Percentiles rank a stretch among this genome's conserved stretches.
These are phyloP conservation scores for Emmonsia crescens DNA, from an alignment of 2,329 filamentous ascomycete species.

Conservation along the genomic window DNA sequence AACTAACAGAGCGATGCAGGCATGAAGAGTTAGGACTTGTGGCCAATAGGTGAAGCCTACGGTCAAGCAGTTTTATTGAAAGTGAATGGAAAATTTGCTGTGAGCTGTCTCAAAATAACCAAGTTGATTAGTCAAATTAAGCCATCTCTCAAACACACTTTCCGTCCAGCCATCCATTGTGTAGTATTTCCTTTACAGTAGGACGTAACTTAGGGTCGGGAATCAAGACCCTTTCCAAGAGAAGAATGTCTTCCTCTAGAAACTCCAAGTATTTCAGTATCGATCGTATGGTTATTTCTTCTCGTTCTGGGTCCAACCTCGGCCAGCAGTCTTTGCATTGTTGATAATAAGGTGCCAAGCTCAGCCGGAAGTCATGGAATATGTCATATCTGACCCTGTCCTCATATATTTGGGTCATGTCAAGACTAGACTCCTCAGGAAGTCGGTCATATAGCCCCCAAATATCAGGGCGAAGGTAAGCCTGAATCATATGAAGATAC, in stretches of 20 bases:
- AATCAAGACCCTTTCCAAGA: conserved; percentile 4
- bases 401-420: conserved; percentile 1
- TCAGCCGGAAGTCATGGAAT: conserved; percentile 5
- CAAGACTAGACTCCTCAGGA: conserved; percentile 1
- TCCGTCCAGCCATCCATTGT: not conserved
- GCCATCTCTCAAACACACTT: not conserved
- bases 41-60: too few relatives aligned
- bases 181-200: conserved; percentile 1
- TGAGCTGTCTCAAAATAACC: too few relatives aligned
- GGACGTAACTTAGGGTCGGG: conserved; percentile 4
- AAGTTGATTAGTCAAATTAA: not conserved
- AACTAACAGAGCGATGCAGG: too few relatives aligned
- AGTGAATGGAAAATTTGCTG: too few relatives aligned
- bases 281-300: not conserved
- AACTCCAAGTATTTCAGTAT: conserved; percentile 2
- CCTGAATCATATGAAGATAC: conserved; percentile 9
- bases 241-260: conserved; percentile 3
- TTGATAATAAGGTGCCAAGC: conserved; percentile 2
- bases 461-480: conserved; percentile 6
- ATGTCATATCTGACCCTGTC: conserved; percentile 3
- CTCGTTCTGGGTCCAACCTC: not conserved
- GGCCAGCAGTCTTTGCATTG: conserved; percentile 5
- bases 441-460: conserved; percentile 6
- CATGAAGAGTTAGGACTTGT: too few relatives aligned
- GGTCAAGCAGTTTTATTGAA: too few relatives aligned